Conservation (phyloP, 2,329 filamentous ascomycete genomes). For the Aspergillus fumigatus region DNA sequence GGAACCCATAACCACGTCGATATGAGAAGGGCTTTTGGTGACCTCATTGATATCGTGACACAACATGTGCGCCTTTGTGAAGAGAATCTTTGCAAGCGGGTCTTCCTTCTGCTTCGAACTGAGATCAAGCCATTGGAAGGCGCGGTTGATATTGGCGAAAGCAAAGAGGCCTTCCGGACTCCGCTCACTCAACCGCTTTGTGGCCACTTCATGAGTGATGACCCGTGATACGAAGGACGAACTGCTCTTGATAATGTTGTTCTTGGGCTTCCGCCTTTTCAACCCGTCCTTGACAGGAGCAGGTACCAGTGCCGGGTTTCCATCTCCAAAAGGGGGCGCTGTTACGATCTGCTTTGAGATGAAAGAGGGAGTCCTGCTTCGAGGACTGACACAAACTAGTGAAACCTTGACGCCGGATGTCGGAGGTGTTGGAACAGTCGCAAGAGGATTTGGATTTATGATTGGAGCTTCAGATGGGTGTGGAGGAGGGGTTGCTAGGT, state of each 20-base stretch:
- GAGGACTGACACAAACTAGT: slow-evolving; percentile 66
- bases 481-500: slow-evolving; percentile 87
- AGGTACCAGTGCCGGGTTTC: slow-evolving; percentile 67
- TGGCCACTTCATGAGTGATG: slow-evolving; percentile 77
- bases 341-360: slow-evolving; percentile 43
- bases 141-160: slow-evolving; percentile 93
- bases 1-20: slow-evolving; percentile 93
- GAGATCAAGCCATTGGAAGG: slow-evolving; percentile 93
- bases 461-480: slow-evolving; percentile 90
- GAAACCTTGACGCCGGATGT: slow-evolving; percentile 81
- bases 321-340: slow-evolving; percentile 74
- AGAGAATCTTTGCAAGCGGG: slow-evolving; percentile 90
- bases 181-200: slow-evolving; percentile 75
- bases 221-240: slow-evolving; percentile 98
- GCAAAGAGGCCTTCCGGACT: slow-evolving; percentile 75
- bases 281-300: slow-evolving; percentile 59
- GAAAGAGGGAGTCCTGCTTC: slow-evolving; percentile 44
- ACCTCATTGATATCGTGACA: slow-evolving; percentile 87
- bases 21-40: slow-evolving; percentile 73
- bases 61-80: slow-evolving; percentile 91
- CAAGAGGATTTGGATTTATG: slow-evolving; percentile 83
- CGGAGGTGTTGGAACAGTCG: slow-evolving; percentile 78
- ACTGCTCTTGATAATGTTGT: slow-evolving; percentile 97
- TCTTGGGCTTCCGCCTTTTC: slow-evolving; percentile 92
- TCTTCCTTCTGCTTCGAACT: slow-evolving; percentile 69